Evolutionary conservation across 78 protist species (phyloP).

Genomic region (Thecamonas trahens): DNA sequence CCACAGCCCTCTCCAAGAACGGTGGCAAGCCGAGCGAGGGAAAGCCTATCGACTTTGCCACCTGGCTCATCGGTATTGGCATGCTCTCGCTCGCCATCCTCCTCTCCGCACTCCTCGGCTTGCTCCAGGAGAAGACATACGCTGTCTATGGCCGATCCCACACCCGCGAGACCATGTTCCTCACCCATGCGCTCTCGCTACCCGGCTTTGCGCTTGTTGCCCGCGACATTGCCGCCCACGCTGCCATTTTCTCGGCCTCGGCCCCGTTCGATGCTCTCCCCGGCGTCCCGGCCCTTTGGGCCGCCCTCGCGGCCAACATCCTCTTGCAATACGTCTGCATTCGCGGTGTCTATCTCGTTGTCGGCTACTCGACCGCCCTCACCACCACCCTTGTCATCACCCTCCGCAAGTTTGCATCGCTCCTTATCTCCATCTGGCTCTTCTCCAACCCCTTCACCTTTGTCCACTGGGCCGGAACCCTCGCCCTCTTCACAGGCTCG

Average conservation of each 20-base stretch:
- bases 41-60: not conserved
- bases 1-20: not conserved
- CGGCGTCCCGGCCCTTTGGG: not conserved
- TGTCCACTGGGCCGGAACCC: conserved; percentile 13
- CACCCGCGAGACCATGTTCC: not conserved
- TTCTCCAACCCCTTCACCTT: conserved; percentile 39
- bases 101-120: conserved; percentile 32
- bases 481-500: conserved; percentile 36
- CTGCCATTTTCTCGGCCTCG: not conserved
- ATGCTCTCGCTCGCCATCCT: conserved; percentile 47
- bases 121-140: conserved; percentile 39
- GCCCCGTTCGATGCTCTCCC: not conserved
- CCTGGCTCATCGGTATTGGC: conserved; percentile 24
- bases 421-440: conserved; percentile 26
- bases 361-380: conserved; percentile 4
- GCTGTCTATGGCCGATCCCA: conserved; percentile 20
- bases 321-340: not conserved
- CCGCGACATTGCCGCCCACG: not conserved
- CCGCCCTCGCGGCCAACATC: not conserved
- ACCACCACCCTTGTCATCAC: conserved; percentile 45
- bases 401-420: conserved; percentile 35
- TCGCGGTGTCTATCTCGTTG: not conserved
- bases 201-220: not conserved
- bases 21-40: conserved; percentile 6
- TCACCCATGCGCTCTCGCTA: not conserved